phyloP scores from a whole-genome alignment of 179 eudicot genomes.

The Camellia oleifera region DNA sequence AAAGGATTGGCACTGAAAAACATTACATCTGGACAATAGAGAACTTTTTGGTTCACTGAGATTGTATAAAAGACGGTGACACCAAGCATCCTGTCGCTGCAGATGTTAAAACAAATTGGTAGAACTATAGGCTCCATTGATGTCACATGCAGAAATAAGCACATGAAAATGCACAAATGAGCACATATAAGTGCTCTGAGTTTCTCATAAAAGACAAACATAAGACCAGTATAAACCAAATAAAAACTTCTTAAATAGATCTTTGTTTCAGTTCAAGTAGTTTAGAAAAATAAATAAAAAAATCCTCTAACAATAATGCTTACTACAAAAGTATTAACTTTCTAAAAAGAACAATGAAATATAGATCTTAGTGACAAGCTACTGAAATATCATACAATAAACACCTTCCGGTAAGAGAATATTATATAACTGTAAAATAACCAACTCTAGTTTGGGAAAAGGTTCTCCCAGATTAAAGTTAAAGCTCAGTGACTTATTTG shows the following conservation, averaged over 20 bases:
- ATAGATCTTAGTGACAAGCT: background rate
- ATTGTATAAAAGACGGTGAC: constrained; percentile 33
- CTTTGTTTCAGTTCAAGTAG: background rate
- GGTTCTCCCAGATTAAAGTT: background rate
- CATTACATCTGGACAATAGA: constrained; percentile 32
- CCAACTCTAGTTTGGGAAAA: background rate
- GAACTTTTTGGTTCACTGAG: constrained; percentile 19
- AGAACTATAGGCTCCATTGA: background rate
- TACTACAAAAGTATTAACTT: background rate
- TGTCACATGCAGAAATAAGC: background rate
- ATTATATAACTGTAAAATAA: background rate
- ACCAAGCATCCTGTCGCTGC: constrained; percentile 59
- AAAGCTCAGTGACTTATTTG: background rate
- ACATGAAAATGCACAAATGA: background rate
- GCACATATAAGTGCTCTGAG: background rate
- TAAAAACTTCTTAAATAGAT: background rate
- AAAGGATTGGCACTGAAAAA: constrained; percentile 50
- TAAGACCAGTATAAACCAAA: background rate
- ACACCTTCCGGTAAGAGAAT: background rate
- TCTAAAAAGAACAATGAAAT: background rate
- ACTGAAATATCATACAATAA: background rate
- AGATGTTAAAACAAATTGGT: constrained; percentile 17
- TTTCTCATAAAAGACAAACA: background rate
- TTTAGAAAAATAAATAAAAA: too few relatives aligned
- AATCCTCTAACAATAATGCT: background rate